Conservation (phyloP, 768 basidiomycete genomes). For the Chalciporus sphaerocephalus region DNA sequence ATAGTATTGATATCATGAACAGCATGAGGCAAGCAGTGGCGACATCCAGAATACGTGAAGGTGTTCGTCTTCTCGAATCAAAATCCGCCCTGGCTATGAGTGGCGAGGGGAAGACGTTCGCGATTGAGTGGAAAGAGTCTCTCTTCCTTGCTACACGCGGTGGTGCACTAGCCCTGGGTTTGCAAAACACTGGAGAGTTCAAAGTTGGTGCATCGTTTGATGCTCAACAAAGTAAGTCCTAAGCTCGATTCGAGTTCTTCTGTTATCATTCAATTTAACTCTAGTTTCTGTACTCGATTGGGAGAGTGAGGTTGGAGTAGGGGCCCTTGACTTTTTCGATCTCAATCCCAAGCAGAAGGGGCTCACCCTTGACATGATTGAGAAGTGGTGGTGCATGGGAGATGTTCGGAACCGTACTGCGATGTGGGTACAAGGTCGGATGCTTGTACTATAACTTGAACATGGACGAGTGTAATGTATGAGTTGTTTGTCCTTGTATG, state of each 20-base stretch:
- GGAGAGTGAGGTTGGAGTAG: slow-evolving; percentile 42
- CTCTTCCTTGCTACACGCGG: slow-evolving; percentile 80
- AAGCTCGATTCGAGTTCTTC: background rate
- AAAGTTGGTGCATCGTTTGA: slow-evolving; percentile 64
- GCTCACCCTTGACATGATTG: slow-evolving; percentile 53
- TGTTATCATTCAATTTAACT: background rate
- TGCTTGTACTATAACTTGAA: slow-evolving; percentile 4
- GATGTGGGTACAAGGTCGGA: slow-evolving; percentile 74
- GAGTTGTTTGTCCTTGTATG: slow-evolving; percentile 16
- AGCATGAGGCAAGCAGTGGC: slow-evolving; percentile 78
- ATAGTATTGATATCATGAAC: slow-evolving; percentile 70
- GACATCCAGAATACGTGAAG: slow-evolving; percentile 66
- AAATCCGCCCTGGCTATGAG: background rate
- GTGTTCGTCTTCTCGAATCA: slow-evolving; percentile 32
- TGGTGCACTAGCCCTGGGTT: slow-evolving; percentile 65
- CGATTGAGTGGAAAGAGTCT: slow-evolving; percentile 77
- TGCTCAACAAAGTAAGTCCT: slow-evolving; percentile 63
- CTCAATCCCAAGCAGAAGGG: slow-evolving; percentile 9
- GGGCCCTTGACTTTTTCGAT: slow-evolving; percentile 70
- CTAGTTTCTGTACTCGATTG: slow-evolving; percentile 48
- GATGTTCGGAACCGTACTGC: slow-evolving; percentile 58
- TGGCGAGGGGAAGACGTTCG: slow-evolving; percentile 28
- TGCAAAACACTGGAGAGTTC: slow-evolving; percentile 52
- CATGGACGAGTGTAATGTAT: too few relatives aligned
- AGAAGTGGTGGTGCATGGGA: slow-evolving; percentile 91